Conservation (phyloP, 2,329 filamentous ascomycete species). For the Diaporthe sp. region DNA sequence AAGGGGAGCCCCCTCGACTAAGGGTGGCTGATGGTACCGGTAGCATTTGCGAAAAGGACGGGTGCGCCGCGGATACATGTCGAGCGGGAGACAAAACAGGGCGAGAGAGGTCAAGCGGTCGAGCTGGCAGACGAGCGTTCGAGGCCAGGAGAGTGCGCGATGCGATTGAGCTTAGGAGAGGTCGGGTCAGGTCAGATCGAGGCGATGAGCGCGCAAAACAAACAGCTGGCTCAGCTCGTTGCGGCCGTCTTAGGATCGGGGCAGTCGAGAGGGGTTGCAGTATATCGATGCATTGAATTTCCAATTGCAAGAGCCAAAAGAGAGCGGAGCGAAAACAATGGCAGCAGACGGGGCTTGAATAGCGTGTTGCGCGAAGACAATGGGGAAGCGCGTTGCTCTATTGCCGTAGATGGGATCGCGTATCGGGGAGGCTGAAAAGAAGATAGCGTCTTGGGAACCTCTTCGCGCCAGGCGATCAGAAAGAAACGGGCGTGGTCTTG, state of each 20-base stretch:
- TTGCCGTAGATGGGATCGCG: constrained; percentile 32
- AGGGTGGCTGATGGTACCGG: constrained; percentile 41
- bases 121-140: constrained; percentile 23
- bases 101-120: not conserved
- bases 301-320: constrained; percentile 28
- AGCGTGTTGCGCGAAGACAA: constrained; percentile 26
- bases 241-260: constrained; percentile 27
- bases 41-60: constrained; percentile 42
- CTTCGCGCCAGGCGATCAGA: constrained; percentile 32
- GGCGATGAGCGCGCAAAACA: constrained; percentile 32
- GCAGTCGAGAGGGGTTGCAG: constrained; percentile 21
- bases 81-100: constrained; percentile 38
- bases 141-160: constrained; percentile 15
- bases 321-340: constrained; percentile 31
- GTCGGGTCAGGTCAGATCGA: constrained; percentile 14
- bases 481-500: constrained; percentile 17
- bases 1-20: constrained; percentile 39
- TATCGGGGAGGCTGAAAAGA: constrained; percentile 32
- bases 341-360: constrained; percentile 8
- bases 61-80: constrained; percentile 43
- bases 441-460: constrained; percentile 30
- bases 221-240: constrained; percentile 33
- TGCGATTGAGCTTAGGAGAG: constrained; percentile 26
- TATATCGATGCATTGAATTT: constrained; percentile 40
- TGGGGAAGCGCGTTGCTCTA: constrained; percentile 28